Evolutionary conservation across 805 yeast genomes (phyloP).

Genomic region (Kuraishia molischiana): DNA sequence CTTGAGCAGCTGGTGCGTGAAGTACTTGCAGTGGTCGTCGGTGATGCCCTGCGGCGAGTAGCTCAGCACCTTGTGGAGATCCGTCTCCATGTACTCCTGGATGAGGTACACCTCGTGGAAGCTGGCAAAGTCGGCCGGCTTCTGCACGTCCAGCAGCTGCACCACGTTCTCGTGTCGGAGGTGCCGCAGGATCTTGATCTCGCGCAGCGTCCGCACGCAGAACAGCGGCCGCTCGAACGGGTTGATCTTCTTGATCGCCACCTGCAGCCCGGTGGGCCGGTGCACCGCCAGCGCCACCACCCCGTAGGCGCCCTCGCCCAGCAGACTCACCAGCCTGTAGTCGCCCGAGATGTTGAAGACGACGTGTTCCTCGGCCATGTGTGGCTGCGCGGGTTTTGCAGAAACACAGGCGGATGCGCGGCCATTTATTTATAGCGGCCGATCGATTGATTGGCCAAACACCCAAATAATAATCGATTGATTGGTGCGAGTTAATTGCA

Average conservation of each 20-base stretch:
- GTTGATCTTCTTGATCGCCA: conserved; percentile 70
- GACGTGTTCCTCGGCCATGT: conserved; percentile 30
- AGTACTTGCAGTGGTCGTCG: conserved; percentile 63
- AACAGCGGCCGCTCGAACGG: conserved; percentile 60
- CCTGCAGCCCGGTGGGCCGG: conserved; percentile 46
- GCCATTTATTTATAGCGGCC: too few relatives aligned
- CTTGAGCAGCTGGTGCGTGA: conserved; percentile 59
- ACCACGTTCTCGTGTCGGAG: conserved; percentile 72
- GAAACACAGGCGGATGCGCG: too few relatives aligned
- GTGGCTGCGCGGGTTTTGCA: too few relatives aligned
- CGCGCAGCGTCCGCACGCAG: conserved; percentile 63
- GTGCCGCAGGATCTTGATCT: conserved; percentile 52
- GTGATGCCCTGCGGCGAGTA: conserved; percentile 37
- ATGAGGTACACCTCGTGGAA: conserved; percentile 67
- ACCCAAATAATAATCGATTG: too few relatives aligned
- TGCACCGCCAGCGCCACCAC: conserved; percentile 65
- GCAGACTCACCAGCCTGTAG: conserved; percentile 46
- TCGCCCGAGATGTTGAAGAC: conserved; percentile 56
- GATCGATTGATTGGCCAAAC: too few relatives aligned
- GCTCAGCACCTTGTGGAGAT: conserved; percentile 49
- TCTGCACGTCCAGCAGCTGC: conserved; percentile 54
- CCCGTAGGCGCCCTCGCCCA: conserved; percentile 83
- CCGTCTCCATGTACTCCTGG: conserved; percentile 74
- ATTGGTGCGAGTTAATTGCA: too few relatives aligned
- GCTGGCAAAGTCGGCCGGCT: conserved; percentile 45